Evolutionary conservation across 129 eudicot species (phyloP), one percentile per base, ranked within the genome.

Genomic region (Smallanthus sonchifolius): DNA sequence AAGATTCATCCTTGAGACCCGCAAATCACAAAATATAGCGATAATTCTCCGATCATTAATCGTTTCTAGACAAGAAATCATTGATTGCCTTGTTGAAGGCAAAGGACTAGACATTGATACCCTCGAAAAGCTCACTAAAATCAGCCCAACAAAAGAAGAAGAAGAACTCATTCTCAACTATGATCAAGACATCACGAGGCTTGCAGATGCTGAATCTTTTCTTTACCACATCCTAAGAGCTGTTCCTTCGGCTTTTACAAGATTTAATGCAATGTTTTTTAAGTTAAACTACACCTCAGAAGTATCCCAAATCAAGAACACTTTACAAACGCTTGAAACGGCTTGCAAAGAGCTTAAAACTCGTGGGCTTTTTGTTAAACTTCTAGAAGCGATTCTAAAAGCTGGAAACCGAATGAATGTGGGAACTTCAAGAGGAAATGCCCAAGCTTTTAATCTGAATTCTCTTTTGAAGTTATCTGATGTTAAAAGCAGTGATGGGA

Each of bases 401-500:
- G 96, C 99, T 3, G 99, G 99, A 6, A 94, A 94, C 77, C 85
- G 97, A 15, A 83, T 94, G 84, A 94, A 90, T 61, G 97, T 97
- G 14, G 99, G 99, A 37, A 91, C 99, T 17, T 85, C 99, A 4
- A 86, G 99, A 79, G 99, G 99, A 66, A 86, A 94, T 77, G 97
- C 99, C 10, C 96, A 94, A 80, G 97, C 96, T 13, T 94, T 94
- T 55, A 91, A 86, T 62, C 88, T 94, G 13, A 85, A 86, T 64
- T 85, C 99, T 13, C 87, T 94, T 9, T 67, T 83, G 66, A 94
- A 94, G 77, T 79, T 94, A 43, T 94, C 99, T 4, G 97, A 91
- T 55, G 96, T 88, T 49, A 94, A 94, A 68, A 94, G 99, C 83
- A 86, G 89, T 1, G 99, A 94, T 36, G 97, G 99, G 62, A 94